Percentiles rank a stretch among this genome's conserved stretches.
These are phyloP conservation scores for Ampelocalamus luodianensis DNA, from an alignment of 176 grass and related monocot genomes.

Conservation along the genomic window DNA sequence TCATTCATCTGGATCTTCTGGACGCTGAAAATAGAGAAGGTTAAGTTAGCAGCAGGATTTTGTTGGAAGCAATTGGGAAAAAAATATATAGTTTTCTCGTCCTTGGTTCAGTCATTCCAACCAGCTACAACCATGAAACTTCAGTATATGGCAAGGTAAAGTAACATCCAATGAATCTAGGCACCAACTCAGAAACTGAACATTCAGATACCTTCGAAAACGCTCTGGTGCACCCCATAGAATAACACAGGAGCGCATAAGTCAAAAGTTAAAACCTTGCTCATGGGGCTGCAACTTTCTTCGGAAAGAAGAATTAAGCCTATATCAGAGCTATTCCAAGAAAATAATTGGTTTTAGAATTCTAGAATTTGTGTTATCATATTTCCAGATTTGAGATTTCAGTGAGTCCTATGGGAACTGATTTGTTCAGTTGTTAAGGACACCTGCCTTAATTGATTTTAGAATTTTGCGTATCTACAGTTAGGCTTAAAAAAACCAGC, in stretches of 20 bases:
- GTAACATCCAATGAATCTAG: constrained; percentile 16
- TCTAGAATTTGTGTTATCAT: background rate
- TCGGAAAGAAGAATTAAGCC: background rate
- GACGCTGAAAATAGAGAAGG: constrained; percentile 39
- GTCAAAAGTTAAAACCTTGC: background rate
- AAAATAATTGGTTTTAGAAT: background rate
- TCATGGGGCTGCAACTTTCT: background rate
- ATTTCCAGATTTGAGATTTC: background rate
- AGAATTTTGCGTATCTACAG: background rate
- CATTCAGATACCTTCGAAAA: background rate
- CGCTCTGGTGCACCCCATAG: background rate
- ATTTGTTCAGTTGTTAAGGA: constrained; percentile 10
- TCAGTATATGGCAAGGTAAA: constrained; percentile 1
- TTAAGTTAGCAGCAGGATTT: background rate
- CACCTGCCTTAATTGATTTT: background rate
- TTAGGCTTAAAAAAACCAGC: constrained; percentile 12
- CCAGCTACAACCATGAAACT: background rate
- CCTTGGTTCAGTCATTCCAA: background rate
- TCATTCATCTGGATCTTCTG: constrained; percentile 47
- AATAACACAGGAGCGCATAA: background rate
- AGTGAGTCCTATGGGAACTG: constrained; percentile 2
- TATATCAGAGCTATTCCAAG: background rate
- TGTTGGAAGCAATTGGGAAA: constrained; percentile 17
- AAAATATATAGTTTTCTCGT: background rate
- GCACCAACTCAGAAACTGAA: constrained; percentile 3